Evolutionary conservation across 441 rosid genomes (phyloP).

Genomic region (Syzygium malaccense): DNA sequence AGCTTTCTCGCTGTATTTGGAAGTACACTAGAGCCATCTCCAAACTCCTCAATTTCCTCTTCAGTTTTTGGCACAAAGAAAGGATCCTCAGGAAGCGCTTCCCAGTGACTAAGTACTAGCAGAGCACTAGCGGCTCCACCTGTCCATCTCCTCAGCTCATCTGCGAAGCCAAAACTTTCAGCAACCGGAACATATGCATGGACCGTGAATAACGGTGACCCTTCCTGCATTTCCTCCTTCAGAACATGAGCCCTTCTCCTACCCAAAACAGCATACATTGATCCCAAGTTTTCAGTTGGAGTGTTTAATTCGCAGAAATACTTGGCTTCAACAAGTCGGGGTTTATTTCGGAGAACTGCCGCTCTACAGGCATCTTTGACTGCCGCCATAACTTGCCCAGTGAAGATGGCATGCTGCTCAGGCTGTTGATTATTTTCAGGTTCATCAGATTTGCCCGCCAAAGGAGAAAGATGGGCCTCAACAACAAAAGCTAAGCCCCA

Average conservation of each 20-base stretch:
- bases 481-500: conserved; percentile 87
- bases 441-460: conserved; percentile 27
- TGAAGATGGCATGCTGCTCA: conserved; percentile 59
- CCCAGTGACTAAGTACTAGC: conserved; percentile 95
- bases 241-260: conserved; percentile 72
- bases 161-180: conserved; percentile 88
- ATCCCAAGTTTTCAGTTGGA: conserved; percentile 61
- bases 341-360: conserved; percentile 64
- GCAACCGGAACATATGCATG: conserved; percentile 82
- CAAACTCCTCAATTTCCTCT: conserved; percentile 90
- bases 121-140: conserved; percentile 89
- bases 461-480: conserved; percentile 48
- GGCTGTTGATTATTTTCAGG: conserved; percentile 34
- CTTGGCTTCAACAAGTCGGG: conserved; percentile 91
- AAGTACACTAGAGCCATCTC: conserved; percentile 88
- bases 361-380: conserved; percentile 89
- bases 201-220: conserved; percentile 71
- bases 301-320: conserved; percentile 90
- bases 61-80: conserved; percentile 88
- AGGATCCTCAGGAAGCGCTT: conserved; percentile 82
- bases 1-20: conserved; percentile 88
- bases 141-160: conserved; percentile 77
- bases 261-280: conserved; percentile 77
- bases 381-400: conserved; percentile 85
- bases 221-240: conserved; percentile 97